phyloP scores from a whole-genome alignment of 345 rosid species.

The Linum lewisii region DNA sequence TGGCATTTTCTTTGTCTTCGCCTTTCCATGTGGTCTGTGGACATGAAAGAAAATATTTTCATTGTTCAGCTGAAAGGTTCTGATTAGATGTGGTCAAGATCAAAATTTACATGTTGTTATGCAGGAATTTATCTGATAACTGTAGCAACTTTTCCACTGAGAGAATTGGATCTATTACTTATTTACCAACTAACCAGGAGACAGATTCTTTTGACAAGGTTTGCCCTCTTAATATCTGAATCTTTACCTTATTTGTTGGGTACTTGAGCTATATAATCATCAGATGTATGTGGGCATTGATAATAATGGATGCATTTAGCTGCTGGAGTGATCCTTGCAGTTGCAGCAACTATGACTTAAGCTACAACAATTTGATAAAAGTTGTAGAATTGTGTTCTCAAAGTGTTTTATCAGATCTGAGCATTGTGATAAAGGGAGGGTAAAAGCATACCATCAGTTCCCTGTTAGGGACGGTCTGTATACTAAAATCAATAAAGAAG shows the following conservation, averaged over 20 bases:
- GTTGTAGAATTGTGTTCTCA: not conserved
- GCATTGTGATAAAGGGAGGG: not conserved
- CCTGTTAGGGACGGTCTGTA: too few relatives aligned
- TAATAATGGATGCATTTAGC: too few relatives aligned
- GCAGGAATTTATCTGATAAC: slow-evolving; percentile 42
- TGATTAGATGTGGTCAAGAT: not conserved
- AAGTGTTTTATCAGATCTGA: not conserved
- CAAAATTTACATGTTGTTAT: slow-evolving; percentile 7
- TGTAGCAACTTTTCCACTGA: slow-evolving; percentile 18
- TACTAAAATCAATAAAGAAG: too few relatives aligned
- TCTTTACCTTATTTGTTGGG: too few relatives aligned
- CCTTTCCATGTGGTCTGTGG: not conserved
- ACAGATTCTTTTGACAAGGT: slow-evolving; percentile 83
- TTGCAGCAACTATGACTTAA: too few relatives aligned
- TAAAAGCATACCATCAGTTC: too few relatives aligned
- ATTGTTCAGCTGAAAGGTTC: not conserved
- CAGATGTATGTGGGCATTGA: too few relatives aligned
- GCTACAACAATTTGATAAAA: not conserved
- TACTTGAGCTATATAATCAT: not conserved
- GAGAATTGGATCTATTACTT: slow-evolving; percentile 25
- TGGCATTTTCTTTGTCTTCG: not conserved
- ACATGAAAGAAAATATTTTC: not conserved
- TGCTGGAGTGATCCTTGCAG: too few relatives aligned
- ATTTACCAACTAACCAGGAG: slow-evolving; percentile 27
- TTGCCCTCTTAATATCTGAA: too few relatives aligned